These are phyloP conservation scores for Karstenula rhodostoma DNA, from an alignment of 2,329 filamentous ascomycete genomes.

Conservation along the genomic window DNA sequence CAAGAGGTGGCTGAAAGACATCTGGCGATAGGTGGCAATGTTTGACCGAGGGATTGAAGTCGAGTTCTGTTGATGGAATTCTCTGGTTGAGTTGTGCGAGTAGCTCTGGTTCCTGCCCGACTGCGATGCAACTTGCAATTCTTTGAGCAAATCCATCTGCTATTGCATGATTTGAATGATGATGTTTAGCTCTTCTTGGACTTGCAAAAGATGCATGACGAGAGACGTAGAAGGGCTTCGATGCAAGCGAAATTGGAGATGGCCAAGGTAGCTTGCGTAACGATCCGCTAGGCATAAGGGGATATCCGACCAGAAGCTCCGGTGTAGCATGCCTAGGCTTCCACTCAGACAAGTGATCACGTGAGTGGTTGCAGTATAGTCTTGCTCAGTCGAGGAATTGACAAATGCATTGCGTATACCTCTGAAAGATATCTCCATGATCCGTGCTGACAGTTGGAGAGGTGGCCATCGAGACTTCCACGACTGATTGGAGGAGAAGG, in stretches of 20 bases:
- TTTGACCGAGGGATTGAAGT: conserved; percentile 30
- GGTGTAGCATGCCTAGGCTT: conserved; percentile 54
- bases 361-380: conserved; percentile 51
- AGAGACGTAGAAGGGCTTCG: conserved; percentile 53
- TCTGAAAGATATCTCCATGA: conserved; percentile 53
- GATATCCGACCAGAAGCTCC: conserved; percentile 54
- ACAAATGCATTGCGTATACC: conserved; percentile 51
- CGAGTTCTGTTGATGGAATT: conserved; percentile 20
- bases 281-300: conserved; percentile 52
- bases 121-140: conserved; percentile 34
- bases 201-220: conserved; percentile 55
- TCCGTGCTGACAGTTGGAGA: conserved; percentile 50
- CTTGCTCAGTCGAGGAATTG: conserved; percentile 38
- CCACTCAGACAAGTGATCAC: conserved; percentile 50
- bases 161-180: conserved; percentile 55
- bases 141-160: conserved; percentile 49
- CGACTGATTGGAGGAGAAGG: conserved; percentile 54
- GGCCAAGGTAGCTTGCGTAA: conserved; percentile 53
- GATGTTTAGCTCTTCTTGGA: conserved; percentile 56
- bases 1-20: conserved; percentile 47
- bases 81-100: conserved; percentile 20
- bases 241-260: conserved; percentile 54
- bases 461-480: conserved; percentile 56
- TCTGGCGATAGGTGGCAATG: conserved; percentile 48
- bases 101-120: conserved; percentile 12